Conservation (phyloP, 352 stramenopile genomes). For the Pythium sukuiense region DNA sequence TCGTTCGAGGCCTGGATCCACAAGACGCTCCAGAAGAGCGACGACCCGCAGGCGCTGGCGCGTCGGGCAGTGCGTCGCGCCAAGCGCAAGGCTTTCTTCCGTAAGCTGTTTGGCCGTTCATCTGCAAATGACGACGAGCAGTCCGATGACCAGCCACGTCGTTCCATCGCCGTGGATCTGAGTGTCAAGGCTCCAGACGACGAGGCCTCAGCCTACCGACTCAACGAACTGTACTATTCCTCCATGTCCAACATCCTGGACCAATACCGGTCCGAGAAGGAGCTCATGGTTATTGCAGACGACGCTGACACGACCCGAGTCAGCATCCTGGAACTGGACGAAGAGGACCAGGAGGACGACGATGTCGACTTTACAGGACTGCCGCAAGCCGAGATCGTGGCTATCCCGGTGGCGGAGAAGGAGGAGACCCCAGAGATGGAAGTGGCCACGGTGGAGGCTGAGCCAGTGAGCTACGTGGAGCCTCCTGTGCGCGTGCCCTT, state of each 20-base stretch:
- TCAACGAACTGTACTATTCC: conserved; percentile 19
- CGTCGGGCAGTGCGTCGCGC: conserved; percentile 16
- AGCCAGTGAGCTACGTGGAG: conserved; percentile 11
- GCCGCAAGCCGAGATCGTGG: conserved; percentile 16
- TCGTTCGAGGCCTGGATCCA: conserved; percentile 22
- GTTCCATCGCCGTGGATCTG: not conserved
- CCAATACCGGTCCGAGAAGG: conserved; percentile 21
- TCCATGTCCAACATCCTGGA: conserved; percentile 23
- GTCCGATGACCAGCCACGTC: not conserved
- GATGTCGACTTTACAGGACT: conserved; percentile 7
- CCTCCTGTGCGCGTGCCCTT: conserved; percentile 55
- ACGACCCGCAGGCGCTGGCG: conserved; percentile 9
- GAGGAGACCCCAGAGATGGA: not conserved
- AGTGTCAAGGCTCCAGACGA: conserved; percentile 5
- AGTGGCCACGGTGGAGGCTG: not conserved
- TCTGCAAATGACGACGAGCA: not conserved
- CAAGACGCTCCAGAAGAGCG: conserved; percentile 14
- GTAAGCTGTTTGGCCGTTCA: conserved; percentile 18
- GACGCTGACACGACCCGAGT: conserved; percentile 8
- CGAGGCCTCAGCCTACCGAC: conserved; percentile 13
- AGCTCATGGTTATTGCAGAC: conserved; percentile 13
- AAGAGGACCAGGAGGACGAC: conserved; percentile 9
- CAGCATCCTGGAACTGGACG: conserved; percentile 25
- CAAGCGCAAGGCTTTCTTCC: conserved; percentile 25
- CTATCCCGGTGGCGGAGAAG: conserved; percentile 1